Percentiles rank a stretch among this genome's conserved stretches.
Conservation (phyloP, 2,329 filamentous ascomycete genomes). For the Alternaria novae-zelandiae region DNA sequence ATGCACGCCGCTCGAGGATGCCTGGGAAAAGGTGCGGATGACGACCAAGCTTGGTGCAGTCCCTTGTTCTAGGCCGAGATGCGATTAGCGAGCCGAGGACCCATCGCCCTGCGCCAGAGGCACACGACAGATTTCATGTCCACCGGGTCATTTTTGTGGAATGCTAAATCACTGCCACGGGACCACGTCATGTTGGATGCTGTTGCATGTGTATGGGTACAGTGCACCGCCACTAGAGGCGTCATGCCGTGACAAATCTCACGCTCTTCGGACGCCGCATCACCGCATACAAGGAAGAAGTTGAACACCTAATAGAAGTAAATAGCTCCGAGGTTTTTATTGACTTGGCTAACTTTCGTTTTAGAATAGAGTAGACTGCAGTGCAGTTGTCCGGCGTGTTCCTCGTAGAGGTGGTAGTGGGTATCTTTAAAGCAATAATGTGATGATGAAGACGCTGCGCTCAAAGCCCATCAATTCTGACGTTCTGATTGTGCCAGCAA, state of each 20-base stretch:
- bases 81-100: slow-evolving; percentile 25
- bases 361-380: not conserved
- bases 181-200: slow-evolving; percentile 32
- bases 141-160: slow-evolving; percentile 3
- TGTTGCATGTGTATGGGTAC: not conserved
- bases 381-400: not conserved
- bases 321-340: not conserved
- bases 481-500: slow-evolving; percentile 33
- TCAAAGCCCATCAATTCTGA: slow-evolving; percentile 9
- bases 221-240: slow-evolving; percentile 19
- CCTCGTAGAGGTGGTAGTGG: not conserved
- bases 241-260: not conserved
- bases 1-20: slow-evolving; percentile 18
- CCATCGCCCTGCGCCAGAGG: slow-evolving; percentile 21
- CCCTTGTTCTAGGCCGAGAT: slow-evolving; percentile 13
- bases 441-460: not conserved
- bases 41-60: slow-evolving; percentile 10
- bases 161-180: slow-evolving; percentile 18
- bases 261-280: not conserved
- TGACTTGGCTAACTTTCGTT: not conserved
- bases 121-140: slow-evolving; percentile 25
- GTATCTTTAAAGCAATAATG: not conserved
- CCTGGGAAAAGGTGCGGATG: slow-evolving; percentile 18
- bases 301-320: not conserved
- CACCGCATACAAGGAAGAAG: not conserved